Evolutionary conservation across 1,139 yeast species (phyloP).

Genomic region (Yamadazyma pseudoaaseri): DNA sequence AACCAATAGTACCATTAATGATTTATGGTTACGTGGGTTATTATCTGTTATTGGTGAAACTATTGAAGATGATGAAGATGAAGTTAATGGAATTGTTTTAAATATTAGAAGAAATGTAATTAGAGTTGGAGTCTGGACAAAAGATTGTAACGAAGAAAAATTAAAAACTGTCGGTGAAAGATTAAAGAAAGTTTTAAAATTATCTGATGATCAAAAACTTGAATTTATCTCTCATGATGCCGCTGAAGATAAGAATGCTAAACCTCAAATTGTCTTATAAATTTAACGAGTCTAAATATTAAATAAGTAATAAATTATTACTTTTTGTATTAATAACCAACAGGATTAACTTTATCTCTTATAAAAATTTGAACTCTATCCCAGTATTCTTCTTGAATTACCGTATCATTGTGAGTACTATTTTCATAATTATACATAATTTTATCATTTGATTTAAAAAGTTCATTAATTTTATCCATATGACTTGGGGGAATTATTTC

Average conservation of each 20-base stretch:
- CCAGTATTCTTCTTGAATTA: slow-evolving; percentile 75
- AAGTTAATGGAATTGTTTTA: slow-evolving; percentile 93
- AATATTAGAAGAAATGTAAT: slow-evolving; percentile 81
- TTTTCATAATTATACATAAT: slow-evolving; percentile 51
- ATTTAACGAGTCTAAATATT: slow-evolving; percentile 4
- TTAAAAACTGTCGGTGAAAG: slow-evolving; percentile 74
- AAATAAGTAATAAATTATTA: background rate
- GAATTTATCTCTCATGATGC: slow-evolving; percentile 74
- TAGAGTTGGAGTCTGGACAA: slow-evolving; percentile 94
- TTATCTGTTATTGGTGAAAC: slow-evolving; percentile 96
- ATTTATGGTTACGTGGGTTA: slow-evolving; percentile 89
- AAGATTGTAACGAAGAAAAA: slow-evolving; percentile 66
- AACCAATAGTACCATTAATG: slow-evolving; percentile 66
- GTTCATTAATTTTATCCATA: slow-evolving; percentile 60
- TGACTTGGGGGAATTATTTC: slow-evolving; percentile 92
- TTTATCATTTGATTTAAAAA: slow-evolving; percentile 47
- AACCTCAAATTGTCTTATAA: slow-evolving; percentile 41
- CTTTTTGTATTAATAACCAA: slow-evolving; percentile 25
- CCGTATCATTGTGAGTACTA: slow-evolving; percentile 80
- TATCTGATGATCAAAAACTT: slow-evolving; percentile 65
- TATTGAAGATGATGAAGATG: slow-evolving; percentile 82
- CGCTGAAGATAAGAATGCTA: slow-evolving; percentile 43
- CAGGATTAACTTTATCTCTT: slow-evolving; percentile 37
- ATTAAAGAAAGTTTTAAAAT: slow-evolving; percentile 77
- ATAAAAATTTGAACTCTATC: slow-evolving; percentile 59